Conservation (phyloP, 129 eudicot species). For the sunflower (Helianthus annuus) region DNA sequence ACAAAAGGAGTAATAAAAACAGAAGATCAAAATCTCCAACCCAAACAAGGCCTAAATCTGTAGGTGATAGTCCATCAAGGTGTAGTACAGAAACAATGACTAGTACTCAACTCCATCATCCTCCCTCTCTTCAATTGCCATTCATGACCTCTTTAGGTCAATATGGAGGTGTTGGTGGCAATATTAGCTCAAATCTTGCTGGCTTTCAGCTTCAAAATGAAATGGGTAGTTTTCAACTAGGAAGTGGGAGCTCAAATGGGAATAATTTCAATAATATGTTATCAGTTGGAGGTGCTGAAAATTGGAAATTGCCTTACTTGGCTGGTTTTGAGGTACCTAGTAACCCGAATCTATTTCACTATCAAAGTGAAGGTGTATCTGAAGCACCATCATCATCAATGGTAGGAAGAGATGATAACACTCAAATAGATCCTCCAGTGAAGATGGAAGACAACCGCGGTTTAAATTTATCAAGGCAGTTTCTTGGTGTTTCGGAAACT, state of each 20-base stretch:
- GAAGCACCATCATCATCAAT: slow-evolving; percentile 34
- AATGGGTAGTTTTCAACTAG: slow-evolving; percentile 50
- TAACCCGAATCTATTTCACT: slow-evolving; percentile 41
- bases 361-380: slow-evolving; percentile 46
- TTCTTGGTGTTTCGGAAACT: slow-evolving; percentile 34
- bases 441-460: slow-evolving; percentile 48
- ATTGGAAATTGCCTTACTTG: slow-evolving; percentile 58
- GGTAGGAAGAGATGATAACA: slow-evolving; percentile 22
- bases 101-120: slow-evolving; percentile 35
- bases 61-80: slow-evolving; percentile 50
- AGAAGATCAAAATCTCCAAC: slow-evolving; percentile 46
- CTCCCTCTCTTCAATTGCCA: slow-evolving; percentile 46
- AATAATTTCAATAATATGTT: slow-evolving; percentile 31
- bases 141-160: slow-evolving; percentile 53
- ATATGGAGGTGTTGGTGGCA: slow-evolving; percentile 36
- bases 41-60: slow-evolving; percentile 38
- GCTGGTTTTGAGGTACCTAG: slow-evolving; percentile 43
- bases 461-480: slow-evolving; percentile 39
- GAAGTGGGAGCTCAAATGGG: slow-evolving; percentile 41
- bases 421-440: slow-evolving; percentile 33
- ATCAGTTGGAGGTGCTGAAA: slow-evolving; percentile 41
- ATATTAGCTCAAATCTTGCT: slow-evolving; percentile 41
- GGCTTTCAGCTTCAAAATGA: slow-evolving; percentile 48
- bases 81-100: slow-evolving; percentile 45
- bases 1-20: slow-evolving; percentile 55